These are phyloP conservation scores for Ramularia collo-cygni DNA, from an alignment of 2,329 filamentous ascomycete species.

Conservation along the genomic window DNA sequence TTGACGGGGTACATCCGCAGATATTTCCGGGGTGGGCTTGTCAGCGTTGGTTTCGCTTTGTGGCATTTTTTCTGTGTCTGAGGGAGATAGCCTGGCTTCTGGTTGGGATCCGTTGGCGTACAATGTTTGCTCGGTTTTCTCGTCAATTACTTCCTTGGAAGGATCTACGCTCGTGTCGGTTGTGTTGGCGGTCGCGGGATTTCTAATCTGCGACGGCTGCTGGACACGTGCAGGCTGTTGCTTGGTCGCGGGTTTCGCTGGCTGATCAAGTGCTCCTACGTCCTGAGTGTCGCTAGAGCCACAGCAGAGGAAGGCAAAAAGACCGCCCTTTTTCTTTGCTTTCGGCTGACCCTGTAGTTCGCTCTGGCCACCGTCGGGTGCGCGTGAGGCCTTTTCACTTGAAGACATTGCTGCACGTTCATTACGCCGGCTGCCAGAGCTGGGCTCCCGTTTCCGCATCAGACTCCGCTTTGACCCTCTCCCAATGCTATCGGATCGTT, in stretches of 20 bases:
- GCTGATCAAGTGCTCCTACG: slow-evolving; percentile 46
- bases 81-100: slow-evolving; percentile 7
- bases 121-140: slow-evolving; percentile 30
- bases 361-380: slow-evolving; percentile 27
- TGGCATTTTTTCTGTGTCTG: slow-evolving; percentile 15
- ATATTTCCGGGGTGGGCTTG: slow-evolving; percentile 11
- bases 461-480: slow-evolving; percentile 42
- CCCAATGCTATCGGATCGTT: slow-evolving; percentile 38
- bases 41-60: slow-evolving; percentile 15
- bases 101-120: slow-evolving; percentile 11
- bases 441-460: slow-evolving; percentile 38
- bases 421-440: slow-evolving; percentile 41
- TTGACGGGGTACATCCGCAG: too few species aligned
- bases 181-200: slow-evolving; percentile 35
- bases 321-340: slow-evolving; percentile 37
- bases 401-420: slow-evolving; percentile 30
- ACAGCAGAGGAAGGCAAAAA: slow-evolving; percentile 58
- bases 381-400: slow-evolving; percentile 35
- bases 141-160: slow-evolving; percentile 40
- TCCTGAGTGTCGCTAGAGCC: slow-evolving; percentile 55
- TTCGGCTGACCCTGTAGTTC: slow-evolving; percentile 28
- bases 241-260: slow-evolving; percentile 36
- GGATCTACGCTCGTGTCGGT: slow-evolving; percentile 39
- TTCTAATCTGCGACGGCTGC: slow-evolving; percentile 45
- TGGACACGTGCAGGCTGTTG: slow-evolving; percentile 30